Percentiles rank a stretch among this genome's conserved stretches.
Conservation (phyloP, 1,139 yeast species). For the Lodderomyces metapsilosis region DNA sequence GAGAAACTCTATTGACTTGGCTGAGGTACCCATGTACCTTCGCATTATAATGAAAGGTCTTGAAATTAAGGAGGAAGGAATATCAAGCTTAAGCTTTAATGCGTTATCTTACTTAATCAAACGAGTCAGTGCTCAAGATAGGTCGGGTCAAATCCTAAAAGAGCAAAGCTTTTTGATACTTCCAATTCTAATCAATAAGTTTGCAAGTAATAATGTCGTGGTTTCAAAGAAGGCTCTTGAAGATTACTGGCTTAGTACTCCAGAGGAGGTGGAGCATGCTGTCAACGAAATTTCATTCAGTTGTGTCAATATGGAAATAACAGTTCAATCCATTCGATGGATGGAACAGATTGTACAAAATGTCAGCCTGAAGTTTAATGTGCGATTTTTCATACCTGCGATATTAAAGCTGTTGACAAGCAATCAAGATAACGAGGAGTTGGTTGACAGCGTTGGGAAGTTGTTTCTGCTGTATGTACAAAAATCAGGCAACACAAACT, state of each 20-base stretch:
- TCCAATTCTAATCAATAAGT: conserved; percentile 55
- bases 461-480: conserved; percentile 22
- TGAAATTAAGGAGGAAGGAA: conserved; percentile 38
- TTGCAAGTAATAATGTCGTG: conserved; percentile 43
- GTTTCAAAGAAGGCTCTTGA: conserved; percentile 55
- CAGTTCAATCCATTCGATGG: conserved; percentile 42
- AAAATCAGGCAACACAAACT: neutral
- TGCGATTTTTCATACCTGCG: conserved; percentile 27
- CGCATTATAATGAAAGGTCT: conserved; percentile 53
- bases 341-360: conserved; percentile 29
- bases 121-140: conserved; percentile 71
- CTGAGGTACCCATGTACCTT: conserved; percentile 54
- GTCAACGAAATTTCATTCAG: conserved; percentile 53
- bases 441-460: conserved; percentile 9
- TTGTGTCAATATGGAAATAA: conserved; percentile 43
- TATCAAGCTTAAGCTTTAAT: conserved; percentile 56
- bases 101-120: conserved; percentile 74
- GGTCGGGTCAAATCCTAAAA: conserved; percentile 44
- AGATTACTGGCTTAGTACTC: conserved; percentile 67
- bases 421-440: conserved; percentile 9
- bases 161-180: conserved; percentile 49
- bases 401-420: conserved; percentile 7
- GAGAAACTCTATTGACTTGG: conserved; percentile 57
- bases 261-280: conserved; percentile 50
- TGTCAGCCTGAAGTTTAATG: conserved; percentile 33